phyloP scores from a whole-genome alignment of 768 basidiomycete genomes.

The Suillus bovinus region DNA sequence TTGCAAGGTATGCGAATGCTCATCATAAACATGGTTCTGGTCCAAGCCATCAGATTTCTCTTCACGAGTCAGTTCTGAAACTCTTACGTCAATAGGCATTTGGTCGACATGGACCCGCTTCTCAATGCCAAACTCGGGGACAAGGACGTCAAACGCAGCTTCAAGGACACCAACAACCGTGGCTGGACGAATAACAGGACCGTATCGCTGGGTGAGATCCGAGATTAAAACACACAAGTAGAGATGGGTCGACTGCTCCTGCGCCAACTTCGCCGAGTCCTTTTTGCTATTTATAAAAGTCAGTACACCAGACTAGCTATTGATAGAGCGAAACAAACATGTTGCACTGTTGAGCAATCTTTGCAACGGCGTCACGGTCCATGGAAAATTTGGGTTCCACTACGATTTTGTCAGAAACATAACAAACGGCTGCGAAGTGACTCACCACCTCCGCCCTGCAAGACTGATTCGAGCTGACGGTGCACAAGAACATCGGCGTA shows the following conservation, averaged over 20 bases:
- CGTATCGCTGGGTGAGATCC: conserved; percentile 92
- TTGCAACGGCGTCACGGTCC: conserved; percentile 97
- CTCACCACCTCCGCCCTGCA: conserved; percentile 72
- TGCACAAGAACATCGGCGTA: conserved; percentile 95
- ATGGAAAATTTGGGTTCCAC: conserved; percentile 91
- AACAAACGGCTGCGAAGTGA: conserved; percentile 7
- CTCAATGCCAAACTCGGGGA: conserved; percentile 98
- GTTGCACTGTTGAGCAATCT: conserved; percentile 97
- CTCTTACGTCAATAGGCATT: conserved; percentile 92
- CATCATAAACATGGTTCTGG: conserved; percentile 94
- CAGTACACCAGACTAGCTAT: neutral
- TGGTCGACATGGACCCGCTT: conserved; percentile 99
- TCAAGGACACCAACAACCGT: conserved; percentile 96
- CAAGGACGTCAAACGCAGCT: conserved; percentile 93
- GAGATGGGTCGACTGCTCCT: conserved; percentile 95
- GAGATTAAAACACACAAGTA: conserved; percentile 94
- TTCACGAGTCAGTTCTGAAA: neutral
- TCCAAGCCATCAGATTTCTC: conserved; percentile 18
- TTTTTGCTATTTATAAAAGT: conserved; percentile 59
- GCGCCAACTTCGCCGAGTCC: conserved; percentile 88
- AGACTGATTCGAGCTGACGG: conserved; percentile 90
- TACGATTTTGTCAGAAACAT: conserved; percentile 19
- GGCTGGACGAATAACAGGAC: conserved; percentile 94
- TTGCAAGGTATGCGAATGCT: conserved; percentile 88
- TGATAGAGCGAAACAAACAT: conserved; percentile 56